Evolutionary conservation across 129 eudicot species (phyloP).

Genomic region (Pulicaria dysenterica): DNA sequence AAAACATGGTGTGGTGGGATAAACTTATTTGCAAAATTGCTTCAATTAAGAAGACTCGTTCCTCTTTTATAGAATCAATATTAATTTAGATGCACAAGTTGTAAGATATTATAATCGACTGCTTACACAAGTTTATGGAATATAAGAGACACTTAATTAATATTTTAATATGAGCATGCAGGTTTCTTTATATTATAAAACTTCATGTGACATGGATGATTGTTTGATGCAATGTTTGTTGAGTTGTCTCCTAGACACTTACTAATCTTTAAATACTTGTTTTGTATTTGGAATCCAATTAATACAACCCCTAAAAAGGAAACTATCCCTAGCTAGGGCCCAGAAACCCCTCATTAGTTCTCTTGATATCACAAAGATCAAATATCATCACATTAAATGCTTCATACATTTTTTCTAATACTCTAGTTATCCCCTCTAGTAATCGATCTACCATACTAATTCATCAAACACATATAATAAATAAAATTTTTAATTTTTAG

Average conservation of each 20-base stretch:
- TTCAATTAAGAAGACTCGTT: not conserved
- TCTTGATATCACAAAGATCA: not conserved
- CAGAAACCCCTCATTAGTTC: slow-evolving; percentile 18
- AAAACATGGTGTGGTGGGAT: not conserved
- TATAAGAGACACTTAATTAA: not conserved
- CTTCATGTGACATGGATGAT: slow-evolving; percentile 37
- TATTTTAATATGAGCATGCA: slow-evolving; percentile 40
- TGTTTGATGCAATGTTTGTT: slow-evolving; percentile 37
- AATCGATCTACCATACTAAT: no score
- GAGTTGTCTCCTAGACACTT: slow-evolving; percentile 33
- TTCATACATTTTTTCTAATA: no score
- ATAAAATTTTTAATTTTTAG: not conserved
- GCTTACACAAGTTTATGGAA: slow-evolving; percentile 10
- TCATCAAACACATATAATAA: no score
- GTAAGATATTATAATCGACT: slow-evolving; percentile 12
- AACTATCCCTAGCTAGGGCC: slow-evolving; percentile 32
- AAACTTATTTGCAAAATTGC: not conserved
- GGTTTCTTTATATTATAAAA: slow-evolving; percentile 26
- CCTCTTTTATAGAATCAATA: slow-evolving; percentile 15
- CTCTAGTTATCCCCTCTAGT: no score
- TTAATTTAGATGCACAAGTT: slow-evolving; percentile 15
- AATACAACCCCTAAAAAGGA: slow-evolving; percentile 26
- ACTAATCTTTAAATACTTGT: slow-evolving; percentile 5
- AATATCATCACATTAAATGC: not conserved
- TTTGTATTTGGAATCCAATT: slow-evolving; percentile 20